These are phyloP conservation scores for Galerina marginata DNA, from an alignment of 768 basidiomycete species.

Conservation along the genomic window DNA sequence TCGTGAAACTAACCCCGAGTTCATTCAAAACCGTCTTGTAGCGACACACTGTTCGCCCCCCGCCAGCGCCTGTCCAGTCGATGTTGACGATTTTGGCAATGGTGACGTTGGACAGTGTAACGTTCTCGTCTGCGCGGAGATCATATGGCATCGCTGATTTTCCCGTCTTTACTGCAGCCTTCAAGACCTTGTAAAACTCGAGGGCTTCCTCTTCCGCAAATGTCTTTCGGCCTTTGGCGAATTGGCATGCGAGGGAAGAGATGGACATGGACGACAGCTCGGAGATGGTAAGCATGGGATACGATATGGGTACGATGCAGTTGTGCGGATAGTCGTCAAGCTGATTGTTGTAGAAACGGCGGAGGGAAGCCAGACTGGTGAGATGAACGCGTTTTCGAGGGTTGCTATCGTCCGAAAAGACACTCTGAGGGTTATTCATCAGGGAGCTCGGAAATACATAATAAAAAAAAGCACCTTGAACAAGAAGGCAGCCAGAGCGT, in stretches of 20 bases:
- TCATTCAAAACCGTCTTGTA: conserved; percentile 42
- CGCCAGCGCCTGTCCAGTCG: conserved; percentile 40
- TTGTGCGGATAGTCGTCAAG: conserved; percentile 39
- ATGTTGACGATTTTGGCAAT: conserved; percentile 42
- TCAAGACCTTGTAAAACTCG: conserved; percentile 23
- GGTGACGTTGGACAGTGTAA: conserved; percentile 43
- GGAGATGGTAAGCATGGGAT: conserved; percentile 39
- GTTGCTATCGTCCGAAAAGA: conserved; percentile 35
- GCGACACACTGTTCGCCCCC: conserved; percentile 37
- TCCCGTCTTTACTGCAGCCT: background rate
- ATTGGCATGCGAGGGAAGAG: conserved; percentile 24
- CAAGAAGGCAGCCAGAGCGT: conserved; percentile 45
- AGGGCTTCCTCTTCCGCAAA: conserved; percentile 32
- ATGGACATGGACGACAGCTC: conserved; percentile 33
- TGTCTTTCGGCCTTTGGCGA: conserved; percentile 16
- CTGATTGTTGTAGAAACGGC: conserved; percentile 27
- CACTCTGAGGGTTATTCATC: conserved; percentile 15
- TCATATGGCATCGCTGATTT: conserved; percentile 33
- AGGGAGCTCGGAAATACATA: too few relatives aligned
- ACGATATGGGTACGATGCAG: conserved; percentile 42
- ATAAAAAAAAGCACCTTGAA: conserved; percentile 36
- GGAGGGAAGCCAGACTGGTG: conserved; percentile 42
- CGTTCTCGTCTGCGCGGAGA: conserved; percentile 35
- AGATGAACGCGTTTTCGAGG: conserved; percentile 35
- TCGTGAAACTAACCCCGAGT: conserved; percentile 33